These are phyloP conservation scores for Talaromyces pinophilus DNA, from an alignment of 2,329 filamentous ascomycete species.

Conservation along the genomic window DNA sequence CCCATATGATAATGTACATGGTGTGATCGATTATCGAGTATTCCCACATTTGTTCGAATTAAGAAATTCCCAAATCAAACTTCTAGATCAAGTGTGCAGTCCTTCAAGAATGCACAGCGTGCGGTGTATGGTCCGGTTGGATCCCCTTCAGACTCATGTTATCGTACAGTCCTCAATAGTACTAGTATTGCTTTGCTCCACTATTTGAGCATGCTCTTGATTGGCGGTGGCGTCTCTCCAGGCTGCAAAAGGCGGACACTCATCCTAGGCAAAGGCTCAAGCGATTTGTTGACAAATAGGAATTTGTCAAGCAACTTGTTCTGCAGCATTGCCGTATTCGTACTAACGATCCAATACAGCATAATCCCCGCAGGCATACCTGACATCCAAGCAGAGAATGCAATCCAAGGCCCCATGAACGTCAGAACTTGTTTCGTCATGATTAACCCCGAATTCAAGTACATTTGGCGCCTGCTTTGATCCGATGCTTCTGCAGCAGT, in stretches of 20 bases:
- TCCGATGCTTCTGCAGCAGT: constrained; percentile 29
- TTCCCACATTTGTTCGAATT: background rate
- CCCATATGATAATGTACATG: constrained; percentile 8
- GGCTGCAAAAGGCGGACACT: constrained; percentile 32
- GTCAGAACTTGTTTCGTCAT: constrained; percentile 36
- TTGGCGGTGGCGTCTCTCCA: constrained; percentile 23
- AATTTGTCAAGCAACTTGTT: constrained; percentile 41
- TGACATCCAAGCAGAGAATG: constrained; percentile 32
- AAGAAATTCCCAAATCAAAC: background rate
- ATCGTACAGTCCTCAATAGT: background rate
- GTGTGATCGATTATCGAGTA: background rate
- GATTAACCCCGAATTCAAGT: no score
- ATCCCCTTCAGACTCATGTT: background rate
- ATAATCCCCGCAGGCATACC: constrained; percentile 49
- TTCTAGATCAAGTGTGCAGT: background rate
- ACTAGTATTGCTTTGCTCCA: background rate
- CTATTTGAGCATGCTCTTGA: constrained; percentile 11
- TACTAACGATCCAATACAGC: constrained; percentile 54
- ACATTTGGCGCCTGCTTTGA: constrained; percentile 32
- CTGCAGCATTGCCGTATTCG: constrained; percentile 46
- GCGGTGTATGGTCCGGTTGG: background rate
- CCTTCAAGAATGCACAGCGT: background rate
- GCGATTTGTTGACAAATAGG: constrained; percentile 39
- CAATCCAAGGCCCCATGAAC: constrained; percentile 43
- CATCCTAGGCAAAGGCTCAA: constrained; percentile 35